Base-by-base conservation (phyloP, 306 rosid species). In the Carpinus viminea region DNA sequence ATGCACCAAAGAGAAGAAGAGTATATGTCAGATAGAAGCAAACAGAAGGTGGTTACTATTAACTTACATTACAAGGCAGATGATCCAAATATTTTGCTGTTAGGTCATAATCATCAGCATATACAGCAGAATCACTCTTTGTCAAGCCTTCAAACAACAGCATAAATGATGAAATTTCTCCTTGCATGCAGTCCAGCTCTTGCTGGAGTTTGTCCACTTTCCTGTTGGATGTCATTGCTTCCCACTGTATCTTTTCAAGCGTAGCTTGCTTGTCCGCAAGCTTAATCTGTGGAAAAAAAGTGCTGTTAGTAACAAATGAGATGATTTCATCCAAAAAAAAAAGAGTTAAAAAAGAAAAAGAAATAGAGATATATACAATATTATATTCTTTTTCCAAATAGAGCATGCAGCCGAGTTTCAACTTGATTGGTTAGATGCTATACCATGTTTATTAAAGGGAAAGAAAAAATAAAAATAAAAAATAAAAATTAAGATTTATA, bases 211-310 rank as follows among this genome's bases (percentile, higher is more conserved):
- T 87, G 71, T 84, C 92, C 74, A 79, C 78, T 82, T 80, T 86
- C 64, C 47, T 73, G 85, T 85, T 90, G 56, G 96, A 86, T 73
- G 97, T 87, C 86, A 81, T 81, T 26, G 91, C 96, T 88, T 92
- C 96, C 98, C 98, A 92, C 55, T 87, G 91, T 79, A 85, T 82
- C 86, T 85, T 95, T 78, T 95, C 98, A 76, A 95, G 84, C 15
- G 91, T 91, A 80, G 98, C 98, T 88, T 95, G 98, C 90, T 91
- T 95, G 75, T 95, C 98, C 65, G 98, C 98, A 75, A 95, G 98
- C 85, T 86, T 92, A 80, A 92, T 90, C 98, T 95, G 85, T 47
- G 47, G 47, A 76, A 76, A 41, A 81, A 4, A 20, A 72, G 41
- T 53, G 15, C 17, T 12, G 31, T 82, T 65, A 64, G 52, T 52